A percentile compares a stretch with the other conserved stretches of the same genome.
phyloP scores from a whole-genome alignment of 2,329 filamentous ascomycete genomes.

The Alternaria sp. region DNA sequence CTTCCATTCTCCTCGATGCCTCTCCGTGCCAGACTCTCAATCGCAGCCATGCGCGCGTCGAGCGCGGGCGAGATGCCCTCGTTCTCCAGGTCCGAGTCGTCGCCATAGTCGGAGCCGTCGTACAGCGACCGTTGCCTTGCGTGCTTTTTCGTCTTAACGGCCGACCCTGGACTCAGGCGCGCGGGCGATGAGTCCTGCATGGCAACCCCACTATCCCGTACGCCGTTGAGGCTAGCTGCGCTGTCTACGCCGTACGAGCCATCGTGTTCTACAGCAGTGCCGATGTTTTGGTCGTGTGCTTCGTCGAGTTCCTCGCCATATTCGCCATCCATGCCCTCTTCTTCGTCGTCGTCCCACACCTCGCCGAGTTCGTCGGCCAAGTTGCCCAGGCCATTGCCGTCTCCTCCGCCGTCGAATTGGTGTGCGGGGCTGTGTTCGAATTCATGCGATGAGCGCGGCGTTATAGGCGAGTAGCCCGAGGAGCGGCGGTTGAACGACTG shows the following conservation, averaged over 20 bases:
- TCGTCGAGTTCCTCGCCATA: slow-evolving; percentile 47
- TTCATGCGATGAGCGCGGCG: slow-evolving; percentile 52
- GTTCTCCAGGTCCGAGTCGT: slow-evolving; percentile 73
- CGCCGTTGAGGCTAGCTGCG: slow-evolving; percentile 40
- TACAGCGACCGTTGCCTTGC: slow-evolving; percentile 63
- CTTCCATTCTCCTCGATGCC: slow-evolving; percentile 73
- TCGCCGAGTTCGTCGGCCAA: slow-evolving; percentile 83
- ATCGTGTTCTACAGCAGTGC: slow-evolving; percentile 48
- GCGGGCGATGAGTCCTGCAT: slow-evolving; percentile 52
- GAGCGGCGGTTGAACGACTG: slow-evolving; percentile 52
- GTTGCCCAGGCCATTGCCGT: slow-evolving; percentile 72
- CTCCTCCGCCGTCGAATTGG: slow-evolving; percentile 50
- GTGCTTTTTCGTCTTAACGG: slow-evolving; percentile 48
- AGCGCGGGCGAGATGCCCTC: slow-evolving; percentile 73
- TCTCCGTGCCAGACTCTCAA: slow-evolving; percentile 72
- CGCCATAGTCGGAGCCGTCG: slow-evolving; percentile 78
- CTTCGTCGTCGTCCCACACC: slow-evolving; percentile 72
- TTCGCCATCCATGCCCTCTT: slow-evolving; percentile 61
- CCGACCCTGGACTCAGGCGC: slow-evolving; percentile 52
- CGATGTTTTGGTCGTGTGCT: slow-evolving; percentile 39
- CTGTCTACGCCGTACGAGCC: slow-evolving; percentile 37
- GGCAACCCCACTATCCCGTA: slow-evolving; percentile 58
- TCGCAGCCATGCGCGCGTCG: slow-evolving; percentile 74
- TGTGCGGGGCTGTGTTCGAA: slow-evolving; percentile 53
- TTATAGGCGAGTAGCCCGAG: slow-evolving; percentile 58